Evolutionary conservation across 2,329 filamentous ascomycete genomes (phyloP).

Genomic region (Thielaviopsis punctulata): DNA sequence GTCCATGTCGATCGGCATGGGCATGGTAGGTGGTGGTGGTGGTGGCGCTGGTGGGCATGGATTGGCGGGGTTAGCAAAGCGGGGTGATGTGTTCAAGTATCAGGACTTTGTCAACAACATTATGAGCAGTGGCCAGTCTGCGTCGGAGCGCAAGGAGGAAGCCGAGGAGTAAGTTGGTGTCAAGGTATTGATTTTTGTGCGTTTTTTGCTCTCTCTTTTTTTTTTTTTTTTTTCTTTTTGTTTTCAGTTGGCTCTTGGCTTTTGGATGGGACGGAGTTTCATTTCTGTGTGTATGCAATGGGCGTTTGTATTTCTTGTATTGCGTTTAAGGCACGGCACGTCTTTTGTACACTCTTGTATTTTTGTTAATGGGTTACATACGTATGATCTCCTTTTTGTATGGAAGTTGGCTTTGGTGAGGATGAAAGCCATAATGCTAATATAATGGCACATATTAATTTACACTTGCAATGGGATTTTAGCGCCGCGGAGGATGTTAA

Average conservation of each 20-base stretch:
- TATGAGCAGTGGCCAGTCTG: constrained; percentile 24
- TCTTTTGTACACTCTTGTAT: too few species aligned
- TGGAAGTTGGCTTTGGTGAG: too few species aligned
- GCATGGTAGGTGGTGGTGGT: constrained; percentile 24
- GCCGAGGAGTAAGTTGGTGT: constrained; percentile 8
- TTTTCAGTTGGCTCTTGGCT: background rate
- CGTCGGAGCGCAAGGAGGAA: constrained; percentile 6
- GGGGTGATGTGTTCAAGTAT: constrained; percentile 84
- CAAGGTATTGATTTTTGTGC: background rate
- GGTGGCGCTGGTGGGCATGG: constrained; percentile 1
- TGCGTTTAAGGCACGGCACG: too few species aligned
- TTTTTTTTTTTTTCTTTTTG: background rate
- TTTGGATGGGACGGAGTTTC: too few species aligned
- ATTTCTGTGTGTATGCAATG: too few species aligned
- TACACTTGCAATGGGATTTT: too few species aligned
- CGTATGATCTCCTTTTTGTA: too few species aligned
- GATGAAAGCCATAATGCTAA: too few species aligned
- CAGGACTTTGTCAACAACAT: constrained; percentile 72
- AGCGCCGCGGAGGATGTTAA: too few species aligned
- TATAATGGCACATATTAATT: too few species aligned
- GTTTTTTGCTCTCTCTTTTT: background rate
- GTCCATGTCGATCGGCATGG: background rate
- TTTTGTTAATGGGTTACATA: too few species aligned
- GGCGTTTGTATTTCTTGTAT: background rate
- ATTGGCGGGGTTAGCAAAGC: constrained; percentile 30